Conservation (phyloP, 495 filamentous ascomycete species). For the Lichina pygmaea region DNA sequence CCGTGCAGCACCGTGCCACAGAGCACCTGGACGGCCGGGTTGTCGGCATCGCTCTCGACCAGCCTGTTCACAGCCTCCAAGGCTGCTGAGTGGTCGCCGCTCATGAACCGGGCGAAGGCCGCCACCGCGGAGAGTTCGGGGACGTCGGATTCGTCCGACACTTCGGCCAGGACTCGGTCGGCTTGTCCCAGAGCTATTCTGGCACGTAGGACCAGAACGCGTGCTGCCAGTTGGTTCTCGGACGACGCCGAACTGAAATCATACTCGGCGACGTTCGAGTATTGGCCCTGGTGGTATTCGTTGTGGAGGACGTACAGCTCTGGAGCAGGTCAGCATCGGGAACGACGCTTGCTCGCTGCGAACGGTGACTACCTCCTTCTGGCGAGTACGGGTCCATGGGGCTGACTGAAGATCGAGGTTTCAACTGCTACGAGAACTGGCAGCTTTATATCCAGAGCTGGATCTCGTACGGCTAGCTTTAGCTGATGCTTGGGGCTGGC, state of each 20-base stretch:
- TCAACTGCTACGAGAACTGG: no score
- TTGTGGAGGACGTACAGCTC: slow-evolving; percentile 91
- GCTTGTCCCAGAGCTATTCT: slow-evolving; percentile 56
- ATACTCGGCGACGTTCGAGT: slow-evolving; percentile 56
- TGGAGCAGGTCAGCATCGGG: slow-evolving; percentile 7
- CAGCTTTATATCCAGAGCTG: no score
- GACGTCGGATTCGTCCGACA: slow-evolving; percentile 29
- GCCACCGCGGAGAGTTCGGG: slow-evolving; percentile 59
- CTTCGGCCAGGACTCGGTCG: slow-evolving; percentile 37
- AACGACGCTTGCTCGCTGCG: neutral
- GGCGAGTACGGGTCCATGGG: slow-evolving; percentile 81
- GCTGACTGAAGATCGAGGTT: no score
- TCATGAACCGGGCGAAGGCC: slow-evolving; percentile 41
- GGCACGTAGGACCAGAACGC: slow-evolving; percentile 53
- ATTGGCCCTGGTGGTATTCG: slow-evolving; percentile 83
- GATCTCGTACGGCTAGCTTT: no score
- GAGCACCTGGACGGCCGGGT: slow-evolving; percentile 55
- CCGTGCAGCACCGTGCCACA: slow-evolving; percentile 52
- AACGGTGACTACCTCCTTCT: slow-evolving; percentile 38
- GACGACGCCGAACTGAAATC: slow-evolving; percentile 46
- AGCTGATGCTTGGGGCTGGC: no score
- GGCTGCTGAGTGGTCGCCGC: slow-evolving; percentile 32
- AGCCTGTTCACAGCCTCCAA: slow-evolving; percentile 36
- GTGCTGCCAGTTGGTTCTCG: slow-evolving; percentile 53
- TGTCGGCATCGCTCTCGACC: slow-evolving; percentile 34